These are phyloP conservation scores for Lentinula guzmanii DNA, from an alignment of 768 basidiomycete species.

Conservation along the genomic window DNA sequence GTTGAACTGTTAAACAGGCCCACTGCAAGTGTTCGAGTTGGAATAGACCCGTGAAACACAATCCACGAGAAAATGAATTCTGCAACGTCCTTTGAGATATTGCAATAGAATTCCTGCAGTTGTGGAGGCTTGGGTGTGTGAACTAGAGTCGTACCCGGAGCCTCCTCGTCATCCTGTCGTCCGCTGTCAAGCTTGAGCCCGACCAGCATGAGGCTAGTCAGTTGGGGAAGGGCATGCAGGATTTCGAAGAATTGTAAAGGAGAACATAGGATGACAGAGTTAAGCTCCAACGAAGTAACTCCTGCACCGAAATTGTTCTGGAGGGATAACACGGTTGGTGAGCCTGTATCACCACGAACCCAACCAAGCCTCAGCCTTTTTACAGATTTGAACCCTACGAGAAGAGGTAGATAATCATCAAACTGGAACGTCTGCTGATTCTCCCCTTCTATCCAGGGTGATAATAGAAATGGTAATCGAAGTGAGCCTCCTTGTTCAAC, in stretches of 20 bases:
- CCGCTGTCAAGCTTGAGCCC: not conserved
- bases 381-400: not conserved
- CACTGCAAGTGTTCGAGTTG: not conserved
- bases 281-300: not conserved
- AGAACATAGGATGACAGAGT: not conserved
- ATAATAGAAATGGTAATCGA: not conserved
- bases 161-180: not conserved
- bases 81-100: not conserved
- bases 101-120: not conserved
- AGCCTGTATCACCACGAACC: not conserved
- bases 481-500: conserved; percentile 3
- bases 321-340: not conserved
- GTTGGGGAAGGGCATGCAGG: not conserved
- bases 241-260: conserved; percentile 1
- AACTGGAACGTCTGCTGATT: not conserved
- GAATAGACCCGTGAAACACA: not conserved
- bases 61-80: conserved; percentile 2
- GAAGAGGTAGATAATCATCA: not conserved
- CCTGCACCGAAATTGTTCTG: not conserved
- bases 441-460: not conserved
- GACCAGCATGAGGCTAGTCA: not conserved
- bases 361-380: not conserved
- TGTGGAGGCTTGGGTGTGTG: not conserved
- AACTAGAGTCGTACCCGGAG: not conserved
- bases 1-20: not conserved